Conservation (phyloP, 805 yeast genomes). For the Monosporozyma aquatica region DNA sequence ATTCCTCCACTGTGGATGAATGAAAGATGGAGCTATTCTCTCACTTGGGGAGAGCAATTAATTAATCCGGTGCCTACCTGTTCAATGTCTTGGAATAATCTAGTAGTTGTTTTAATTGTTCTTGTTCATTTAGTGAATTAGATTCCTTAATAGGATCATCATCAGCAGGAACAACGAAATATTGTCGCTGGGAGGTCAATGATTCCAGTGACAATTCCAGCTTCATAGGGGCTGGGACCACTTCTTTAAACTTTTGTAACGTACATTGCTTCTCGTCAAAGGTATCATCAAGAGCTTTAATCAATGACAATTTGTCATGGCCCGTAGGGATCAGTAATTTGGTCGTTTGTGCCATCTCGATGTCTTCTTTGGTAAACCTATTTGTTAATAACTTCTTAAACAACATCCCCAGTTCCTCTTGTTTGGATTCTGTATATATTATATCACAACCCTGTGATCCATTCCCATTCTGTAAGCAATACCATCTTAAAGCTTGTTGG, state of each 20-base stretch:
- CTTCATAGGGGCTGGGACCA: neutral
- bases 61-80: neutral
- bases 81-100: neutral
- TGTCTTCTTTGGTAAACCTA: conserved; percentile 3
- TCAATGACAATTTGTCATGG: conserved; percentile 46
- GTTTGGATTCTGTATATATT: conserved; percentile 7
- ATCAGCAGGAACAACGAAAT: neutral
- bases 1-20: neutral
- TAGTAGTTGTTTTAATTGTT: neutral
- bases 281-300: conserved; percentile 32
- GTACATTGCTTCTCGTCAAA: conserved; percentile 19
- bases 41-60: too few relatives aligned
- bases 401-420: neutral
- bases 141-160: too few relatives aligned
- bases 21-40: too few relatives aligned
- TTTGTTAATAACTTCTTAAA: neutral
- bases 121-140: neutral
- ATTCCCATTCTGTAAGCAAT: conserved; percentile 11
- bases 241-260: neutral
- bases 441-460: too few relatives aligned
- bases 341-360: conserved; percentile 13
- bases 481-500: conserved; percentile 19
- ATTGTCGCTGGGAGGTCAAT: neutral
- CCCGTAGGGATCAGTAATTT: conserved; percentile 38
- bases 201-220: neutral